These are phyloP conservation scores for Dysphania ambrosioides DNA, from an alignment of 148 eudicot genomes.

Conservation along the genomic window DNA sequence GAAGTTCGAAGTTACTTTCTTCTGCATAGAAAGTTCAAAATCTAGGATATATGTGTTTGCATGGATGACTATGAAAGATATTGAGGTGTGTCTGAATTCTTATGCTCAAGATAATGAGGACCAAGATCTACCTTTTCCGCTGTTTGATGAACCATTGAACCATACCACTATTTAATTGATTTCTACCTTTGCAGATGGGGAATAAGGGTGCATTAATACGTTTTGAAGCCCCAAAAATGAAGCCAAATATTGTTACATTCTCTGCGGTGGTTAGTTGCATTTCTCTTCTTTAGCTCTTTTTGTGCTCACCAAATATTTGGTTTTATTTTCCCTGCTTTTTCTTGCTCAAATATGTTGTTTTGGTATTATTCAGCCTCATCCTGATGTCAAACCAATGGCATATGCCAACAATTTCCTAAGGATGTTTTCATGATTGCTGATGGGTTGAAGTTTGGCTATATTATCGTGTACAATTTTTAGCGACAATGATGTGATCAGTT, in stretches of 20 bases:
- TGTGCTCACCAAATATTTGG: background rate
- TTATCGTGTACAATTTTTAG: conserved; percentile 18
- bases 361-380: conserved; percentile 71
- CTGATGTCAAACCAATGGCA: conserved; percentile 95
- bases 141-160: background rate
- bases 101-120: background rate
- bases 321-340: no score
- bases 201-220: conserved; percentile 98
- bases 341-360: no score
- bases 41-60: background rate
- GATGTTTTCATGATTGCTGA: conserved; percentile 31
- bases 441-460: background rate
- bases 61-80: background rate
- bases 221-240: conserved; percentile 83
- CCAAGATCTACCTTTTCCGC: background rate
- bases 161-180: background rate
- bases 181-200: conserved; percentile 68
- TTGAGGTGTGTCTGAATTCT: background rate
- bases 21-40: background rate
- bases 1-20: background rate
- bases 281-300: conserved; percentile 1
- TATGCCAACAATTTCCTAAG: conserved; percentile 95
- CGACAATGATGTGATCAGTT: background rate
- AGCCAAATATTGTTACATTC: conserved; percentile 89
- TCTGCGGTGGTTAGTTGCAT: conserved; percentile 77